Conservation (phyloP, 192 early-diverging fungal genomes). For the Phycomyces nitens region DNA sequence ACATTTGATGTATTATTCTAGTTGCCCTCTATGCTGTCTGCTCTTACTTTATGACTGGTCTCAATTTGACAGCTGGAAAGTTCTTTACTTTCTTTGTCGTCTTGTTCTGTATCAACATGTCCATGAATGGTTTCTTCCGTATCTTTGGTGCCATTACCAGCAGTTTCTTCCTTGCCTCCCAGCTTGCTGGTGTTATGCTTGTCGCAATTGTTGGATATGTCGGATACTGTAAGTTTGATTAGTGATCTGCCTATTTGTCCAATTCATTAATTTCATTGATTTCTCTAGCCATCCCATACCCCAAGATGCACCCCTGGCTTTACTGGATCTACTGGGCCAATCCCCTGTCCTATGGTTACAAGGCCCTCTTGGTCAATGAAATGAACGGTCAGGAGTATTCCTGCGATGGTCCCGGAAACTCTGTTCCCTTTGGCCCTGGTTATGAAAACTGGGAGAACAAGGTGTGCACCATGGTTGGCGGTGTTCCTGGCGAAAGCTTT, state of each 20-base stretch:
- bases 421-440: conserved; percentile 35
- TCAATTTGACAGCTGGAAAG: conserved; percentile 29
- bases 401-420: conserved; percentile 33
- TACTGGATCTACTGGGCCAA: conserved; percentile 64
- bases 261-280: too few species aligned
- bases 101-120: conserved; percentile 49
- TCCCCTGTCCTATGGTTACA: conserved; percentile 57
- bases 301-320: conserved; percentile 60
- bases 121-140: conserved; percentile 60
- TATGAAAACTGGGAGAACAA: conserved; percentile 42
- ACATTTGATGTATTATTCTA: conserved; percentile 24
- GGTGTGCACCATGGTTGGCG: conserved; percentile 64
- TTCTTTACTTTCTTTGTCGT: conserved; percentile 57
- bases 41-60: conserved; percentile 60
- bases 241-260: too few species aligned
- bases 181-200: conserved; percentile 50
- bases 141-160: conserved; percentile 52
- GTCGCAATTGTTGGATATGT: conserved; percentile 52
- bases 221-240: conserved; percentile 48
- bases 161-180: conserved; percentile 51
- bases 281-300: conserved; percentile 40
- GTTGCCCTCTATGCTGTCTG: conserved; percentile 54
- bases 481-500: conserved; percentile 45
- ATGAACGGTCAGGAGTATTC: conserved; percentile 48
- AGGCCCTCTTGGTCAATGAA: conserved; percentile 60